Conservation (phyloP, 345 rosid genomes). For the Anacardium occidentale region DNA sequence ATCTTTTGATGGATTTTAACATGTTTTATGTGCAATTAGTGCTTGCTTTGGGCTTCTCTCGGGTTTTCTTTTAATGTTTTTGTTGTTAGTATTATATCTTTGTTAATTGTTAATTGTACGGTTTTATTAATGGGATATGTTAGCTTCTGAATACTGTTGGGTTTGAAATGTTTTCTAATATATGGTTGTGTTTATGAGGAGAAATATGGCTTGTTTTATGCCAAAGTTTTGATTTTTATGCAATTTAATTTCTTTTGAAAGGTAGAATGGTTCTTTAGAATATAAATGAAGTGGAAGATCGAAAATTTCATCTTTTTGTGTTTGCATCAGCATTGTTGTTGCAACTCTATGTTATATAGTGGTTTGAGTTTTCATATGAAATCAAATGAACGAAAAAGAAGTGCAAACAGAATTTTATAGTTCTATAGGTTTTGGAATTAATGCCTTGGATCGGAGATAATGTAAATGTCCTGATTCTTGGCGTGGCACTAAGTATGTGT, state of each 20-base stretch:
- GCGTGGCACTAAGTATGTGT: conserved; percentile 61
- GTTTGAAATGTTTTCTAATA: background rate
- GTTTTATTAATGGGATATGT: background rate
- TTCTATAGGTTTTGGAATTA: background rate
- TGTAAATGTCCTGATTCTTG: conserved; percentile 71
- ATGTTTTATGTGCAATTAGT: background rate
- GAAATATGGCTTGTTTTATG: background rate
- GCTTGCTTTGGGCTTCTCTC: background rate
- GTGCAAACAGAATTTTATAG: background rate
- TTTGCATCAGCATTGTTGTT: background rate
- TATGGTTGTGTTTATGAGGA: background rate
- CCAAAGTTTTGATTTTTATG: background rate
- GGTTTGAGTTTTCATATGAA: background rate
- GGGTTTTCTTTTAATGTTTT: no score
- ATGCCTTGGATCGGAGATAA: background rate
- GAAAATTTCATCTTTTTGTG: background rate
- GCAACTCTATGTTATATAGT: background rate
- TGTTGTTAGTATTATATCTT: background rate
- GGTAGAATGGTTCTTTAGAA: background rate
- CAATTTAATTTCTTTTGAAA: background rate
- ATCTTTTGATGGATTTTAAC: background rate
- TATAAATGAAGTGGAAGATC: background rate
- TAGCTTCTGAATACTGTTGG: background rate
- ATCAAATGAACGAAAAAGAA: background rate
- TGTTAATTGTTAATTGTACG: background rate